Percentiles rank a stretch among this genome's conserved stretches.
Conservation (phyloP, 192 early-diverging fungal species). For the Coemansia sp. region DNA sequence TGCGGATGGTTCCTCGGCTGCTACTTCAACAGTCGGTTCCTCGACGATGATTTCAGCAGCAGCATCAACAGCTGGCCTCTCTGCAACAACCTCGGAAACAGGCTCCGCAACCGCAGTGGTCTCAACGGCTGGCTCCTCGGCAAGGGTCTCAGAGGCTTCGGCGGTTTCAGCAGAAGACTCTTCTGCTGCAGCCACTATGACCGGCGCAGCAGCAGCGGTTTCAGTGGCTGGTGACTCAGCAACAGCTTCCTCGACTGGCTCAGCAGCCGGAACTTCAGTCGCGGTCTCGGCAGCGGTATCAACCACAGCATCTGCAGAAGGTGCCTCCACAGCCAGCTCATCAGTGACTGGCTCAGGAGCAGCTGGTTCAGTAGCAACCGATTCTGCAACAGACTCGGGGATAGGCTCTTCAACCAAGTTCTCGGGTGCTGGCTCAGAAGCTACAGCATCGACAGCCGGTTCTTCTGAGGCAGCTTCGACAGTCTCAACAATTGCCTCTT, state of each 20-base stretch:
- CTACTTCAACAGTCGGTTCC: neutral
- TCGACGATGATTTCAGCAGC: neutral
- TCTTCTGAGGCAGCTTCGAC: neutral
- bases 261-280: neutral
- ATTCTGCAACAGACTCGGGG: neutral
- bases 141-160: neutral
- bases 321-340: neutral
- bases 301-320: neutral
- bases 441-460: slow-evolving; percentile 2
- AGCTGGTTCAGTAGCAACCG: slow-evolving; percentile 4
- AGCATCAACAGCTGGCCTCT: neutral
- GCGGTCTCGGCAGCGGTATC: neutral
- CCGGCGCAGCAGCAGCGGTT: neutral
- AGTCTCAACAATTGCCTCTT: neutral
- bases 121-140: neutral
- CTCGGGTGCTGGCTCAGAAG: neutral
- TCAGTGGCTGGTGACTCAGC: neutral
- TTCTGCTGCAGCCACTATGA: neutral
- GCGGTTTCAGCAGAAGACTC: neutral
- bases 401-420: neutral
- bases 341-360: slow-evolving; percentile 1
- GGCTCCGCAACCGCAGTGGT: neutral
- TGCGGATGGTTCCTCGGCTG: neutral
- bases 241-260: neutral
- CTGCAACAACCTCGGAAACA: neutral